Percentiles rank a stretch among this genome's conserved stretches.
These are phyloP conservation scores for Scorias spongiosa DNA, from an alignment of 2,329 filamentous ascomycete genomes.

Conservation along the genomic window DNA sequence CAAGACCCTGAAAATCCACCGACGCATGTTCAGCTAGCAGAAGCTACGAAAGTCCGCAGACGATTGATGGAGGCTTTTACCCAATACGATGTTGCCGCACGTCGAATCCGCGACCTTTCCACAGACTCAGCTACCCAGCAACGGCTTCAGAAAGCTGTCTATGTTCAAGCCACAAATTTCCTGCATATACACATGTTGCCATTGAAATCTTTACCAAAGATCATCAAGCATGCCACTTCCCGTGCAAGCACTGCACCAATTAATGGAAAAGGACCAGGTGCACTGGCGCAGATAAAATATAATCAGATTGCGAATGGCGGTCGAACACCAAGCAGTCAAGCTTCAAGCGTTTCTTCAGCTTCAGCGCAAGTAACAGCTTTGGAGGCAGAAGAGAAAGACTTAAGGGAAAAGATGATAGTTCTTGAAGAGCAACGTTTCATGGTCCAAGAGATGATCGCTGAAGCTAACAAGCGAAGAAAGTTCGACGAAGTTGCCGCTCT, in stretches of 20 bases:
- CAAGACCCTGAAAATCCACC: conserved; percentile 57
- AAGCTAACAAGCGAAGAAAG: conserved; percentile 57
- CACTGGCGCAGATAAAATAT: conserved; percentile 45
- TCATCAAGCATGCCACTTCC: conserved; percentile 40
- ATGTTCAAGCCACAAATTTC: conserved; percentile 68
- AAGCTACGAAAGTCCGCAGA: conserved; percentile 80
- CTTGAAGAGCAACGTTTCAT: conserved; percentile 86
- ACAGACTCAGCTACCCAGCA: conserved; percentile 58
- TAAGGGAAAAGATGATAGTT: conserved; percentile 66
- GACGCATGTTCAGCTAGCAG: conserved; percentile 56
- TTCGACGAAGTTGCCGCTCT: conserved; percentile 79
- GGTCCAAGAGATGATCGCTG: conserved; percentile 69
- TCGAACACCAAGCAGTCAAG: conserved; percentile 30
- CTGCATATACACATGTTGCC: conserved; percentile 84
- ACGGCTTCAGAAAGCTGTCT: conserved; percentile 65
- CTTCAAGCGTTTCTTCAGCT: conserved; percentile 26
- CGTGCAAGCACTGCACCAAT: conserved; percentile 22
- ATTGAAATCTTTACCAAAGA: conserved; percentile 40
- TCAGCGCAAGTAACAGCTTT: conserved; percentile 41
- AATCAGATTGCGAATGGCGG: conserved; percentile 34
- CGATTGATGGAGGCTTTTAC: conserved; percentile 76
- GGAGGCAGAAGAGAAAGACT: conserved; percentile 69
- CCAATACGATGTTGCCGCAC: conserved; percentile 72
- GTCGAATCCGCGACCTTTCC: conserved; percentile 64
- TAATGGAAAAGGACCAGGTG: conserved; percentile 22